Conservation (phyloP, 2,329 filamentous ascomycete genomes). For the Coniella vitis region DNA sequence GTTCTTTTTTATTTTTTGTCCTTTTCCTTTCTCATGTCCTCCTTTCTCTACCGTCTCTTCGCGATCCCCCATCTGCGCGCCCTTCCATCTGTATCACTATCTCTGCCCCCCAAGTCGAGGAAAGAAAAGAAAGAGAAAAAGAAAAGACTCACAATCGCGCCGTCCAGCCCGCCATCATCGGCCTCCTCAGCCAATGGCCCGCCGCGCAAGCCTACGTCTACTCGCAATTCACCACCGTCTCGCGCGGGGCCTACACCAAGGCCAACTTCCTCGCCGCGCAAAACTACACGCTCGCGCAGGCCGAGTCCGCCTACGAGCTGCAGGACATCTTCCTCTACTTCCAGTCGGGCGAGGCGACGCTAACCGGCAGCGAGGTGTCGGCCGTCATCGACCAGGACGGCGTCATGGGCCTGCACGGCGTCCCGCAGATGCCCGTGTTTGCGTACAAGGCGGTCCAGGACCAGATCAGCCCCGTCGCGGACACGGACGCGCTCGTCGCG, state of each 20-base stretch:
- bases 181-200: constrained; percentile 28
- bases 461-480: constrained; percentile 32
- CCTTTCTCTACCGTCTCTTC: too few species aligned
- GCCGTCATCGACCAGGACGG: constrained; percentile 25
- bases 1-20: neutral
- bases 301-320: constrained; percentile 24
- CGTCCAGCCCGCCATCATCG: constrained; percentile 19
- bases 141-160: too few species aligned
- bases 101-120: too few species aligned
- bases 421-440: constrained; percentile 38
- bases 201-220: constrained; percentile 22
- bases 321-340: constrained; percentile 36
- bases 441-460: constrained; percentile 41
- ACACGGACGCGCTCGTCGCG: constrained; percentile 33
- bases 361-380: constrained; percentile 20
- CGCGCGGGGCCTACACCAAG: constrained; percentile 25
- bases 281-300: constrained; percentile 22
- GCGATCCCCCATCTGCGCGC: too few species aligned
- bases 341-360: constrained; percentile 25
- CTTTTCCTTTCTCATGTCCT: neutral
- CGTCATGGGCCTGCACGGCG: constrained; percentile 30
- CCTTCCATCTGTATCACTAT: too few species aligned
- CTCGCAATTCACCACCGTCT: constrained; percentile 22
- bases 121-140: too few species aligned
- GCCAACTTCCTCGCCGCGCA: constrained; percentile 27